Evolutionary conservation across 2,329 filamentous ascomycete genomes (phyloP), one percentile per base, ranked within the genome.

Genomic region (Chaetomium sp.): DNA sequence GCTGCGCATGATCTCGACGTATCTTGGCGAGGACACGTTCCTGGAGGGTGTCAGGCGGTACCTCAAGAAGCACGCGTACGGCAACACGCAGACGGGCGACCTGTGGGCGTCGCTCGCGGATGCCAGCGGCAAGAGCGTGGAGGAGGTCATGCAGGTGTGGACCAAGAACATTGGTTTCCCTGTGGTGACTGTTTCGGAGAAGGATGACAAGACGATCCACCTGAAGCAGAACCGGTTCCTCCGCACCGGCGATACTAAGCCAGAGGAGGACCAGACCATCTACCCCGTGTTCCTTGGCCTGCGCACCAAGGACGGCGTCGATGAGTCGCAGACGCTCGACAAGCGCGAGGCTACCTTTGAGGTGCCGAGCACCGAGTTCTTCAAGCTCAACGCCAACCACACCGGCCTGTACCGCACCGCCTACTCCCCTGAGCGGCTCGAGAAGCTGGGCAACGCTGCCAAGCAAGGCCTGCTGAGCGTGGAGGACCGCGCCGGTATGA

Each of bases 221-320:
- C 78, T 97, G 62, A 94, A 94, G 79, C 92, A 97, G 73, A 96
- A 96, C 73, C 88, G 92, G 52, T 96, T 96, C 79, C 76, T 97
- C 60, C 82, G 91, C 57, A 97, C 92, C 10, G 91, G 88, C 42
- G 92, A 97, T 68, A 89, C 95, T 50, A 94, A 91, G 74, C 89
- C 91, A 1, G 90, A 96, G 64, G 92, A 97, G 69, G 92, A 97
- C 66, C 74, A 88, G 71, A 86, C 89, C 2, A 73, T 97, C 1
- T 97, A 89, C 72, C 92, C 92, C 1, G 88, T 96, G 19, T 92
- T 96, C 74, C 79, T 97, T 37, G 89, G 87, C 35, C 79, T 97
- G 47, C 87, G 88, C 57, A 91, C 89, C 38, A 88, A 91, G 71
- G 80, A 88, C n/a, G 90, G 90, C 33, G 73, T 96, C 43, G 81